Evolutionary conservation across 2,329 filamentous ascomycete genomes (phyloP), one percentile per base, ranked within the genome.

Genomic region (Aspergillus tamarii): DNA sequence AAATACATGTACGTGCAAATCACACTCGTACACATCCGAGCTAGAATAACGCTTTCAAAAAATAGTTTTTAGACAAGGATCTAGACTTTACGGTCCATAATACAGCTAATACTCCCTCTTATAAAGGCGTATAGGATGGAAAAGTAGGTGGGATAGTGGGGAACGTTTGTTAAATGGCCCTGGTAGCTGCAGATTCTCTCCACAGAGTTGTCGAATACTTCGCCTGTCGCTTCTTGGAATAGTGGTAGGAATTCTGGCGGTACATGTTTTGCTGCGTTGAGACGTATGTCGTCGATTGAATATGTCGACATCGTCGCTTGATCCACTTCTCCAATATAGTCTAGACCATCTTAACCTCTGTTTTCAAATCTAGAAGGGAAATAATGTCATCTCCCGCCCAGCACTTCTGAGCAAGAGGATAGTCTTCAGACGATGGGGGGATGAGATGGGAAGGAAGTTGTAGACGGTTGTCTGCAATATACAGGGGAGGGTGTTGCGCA

Each of bases 231-330:
- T 21, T 70, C 66, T 53, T 72, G 71, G 65, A 83, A 82, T 7
- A 64, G 63, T 4, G 74, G 59, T 71, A 81, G 81, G 68, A 83
- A 84, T 50, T 32, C 32, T 32, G 10, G 32, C 3, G 32, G 11
- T 32, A 32, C 10, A 12, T 32, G 32, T 32, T 32, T 32, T 32
- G 32, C 32, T 32, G 81, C 83, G 69, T 85, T 84, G 32, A 85
- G 74, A 57, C 84, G 81, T n/a, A 85, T 69, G 2, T 83, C 84
- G 69, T 86, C 84, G 54, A 83, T 74, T 21, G 72, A 77, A 66
- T 84, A 84, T 50, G 32, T 32, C 32, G 32, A 12, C 32, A 12
- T 34, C 10, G 32, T 34, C 32, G 3, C 32, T 34, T 34, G 11
- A 12, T 34, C 32, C 32, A 34, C 32, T 12, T 34, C 32, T 34